A percentile compares a stretch with the other conserved stretches of the same genome.
Conservation (phyloP, 345 rosid species). For the Citrus unshiu region DNA sequence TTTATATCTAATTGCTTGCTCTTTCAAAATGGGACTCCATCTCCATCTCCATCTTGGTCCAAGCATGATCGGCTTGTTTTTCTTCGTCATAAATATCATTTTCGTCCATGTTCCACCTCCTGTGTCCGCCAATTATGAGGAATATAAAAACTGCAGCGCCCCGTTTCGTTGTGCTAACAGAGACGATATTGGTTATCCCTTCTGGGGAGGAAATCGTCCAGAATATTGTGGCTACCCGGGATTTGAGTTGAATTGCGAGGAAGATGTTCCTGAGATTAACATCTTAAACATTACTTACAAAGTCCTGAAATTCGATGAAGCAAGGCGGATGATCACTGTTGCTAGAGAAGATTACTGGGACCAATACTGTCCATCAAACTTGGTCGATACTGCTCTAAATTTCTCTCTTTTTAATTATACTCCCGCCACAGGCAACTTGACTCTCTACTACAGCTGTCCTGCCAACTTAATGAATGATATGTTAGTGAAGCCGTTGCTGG, state of each 20-base stretch:
- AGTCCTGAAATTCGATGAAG: not conserved
- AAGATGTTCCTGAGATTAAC: not conserved
- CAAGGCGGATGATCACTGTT: not conserved
- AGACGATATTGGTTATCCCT: slow-evolving; percentile 17
- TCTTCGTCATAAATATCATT: not conserved
- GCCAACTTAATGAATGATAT: not conserved
- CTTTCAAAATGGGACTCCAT: slow-evolving; percentile 2
- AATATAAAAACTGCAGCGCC: slow-evolving; percentile 15
- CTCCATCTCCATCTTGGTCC: not conserved
- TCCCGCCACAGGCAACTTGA: not conserved
- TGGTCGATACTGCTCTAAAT: not conserved
- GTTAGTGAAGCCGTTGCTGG: rapidly evolving
- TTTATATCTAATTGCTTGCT: not conserved
- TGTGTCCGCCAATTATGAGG: not conserved
- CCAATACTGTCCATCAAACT: not conserved
- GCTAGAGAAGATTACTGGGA: slow-evolving; percentile 2
- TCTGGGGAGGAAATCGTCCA: slow-evolving; percentile 28
- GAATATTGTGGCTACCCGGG: slow-evolving; percentile 5
- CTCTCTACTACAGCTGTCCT: not conserved
- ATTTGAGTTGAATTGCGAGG: not conserved
- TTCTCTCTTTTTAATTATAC: not conserved
- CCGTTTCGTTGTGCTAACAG: slow-evolving; percentile 19
- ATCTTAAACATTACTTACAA: not conserved
- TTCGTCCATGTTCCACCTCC: not conserved
- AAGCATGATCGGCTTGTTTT: not conserved